These are phyloP conservation scores for Populus simonii DNA, from an alignment of 345 rosid genomes.

Conservation along the genomic window DNA sequence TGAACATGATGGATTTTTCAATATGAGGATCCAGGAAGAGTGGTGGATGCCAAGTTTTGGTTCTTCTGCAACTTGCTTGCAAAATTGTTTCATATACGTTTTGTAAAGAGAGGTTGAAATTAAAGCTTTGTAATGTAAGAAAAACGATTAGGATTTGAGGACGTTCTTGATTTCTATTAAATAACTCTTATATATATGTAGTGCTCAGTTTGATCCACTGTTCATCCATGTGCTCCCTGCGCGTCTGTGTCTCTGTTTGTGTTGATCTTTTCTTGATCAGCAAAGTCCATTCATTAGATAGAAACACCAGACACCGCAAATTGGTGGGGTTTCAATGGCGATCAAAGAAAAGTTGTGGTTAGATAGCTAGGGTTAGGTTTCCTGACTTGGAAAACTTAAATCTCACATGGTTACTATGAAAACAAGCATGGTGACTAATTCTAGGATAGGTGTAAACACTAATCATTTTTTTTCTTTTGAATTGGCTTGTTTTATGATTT, in stretches of 20 bases:
- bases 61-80: background rate
- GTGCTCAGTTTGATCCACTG: background rate
- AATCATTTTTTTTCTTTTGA: too few relatives aligned
- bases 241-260: background rate
- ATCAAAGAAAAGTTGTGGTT: too few relatives aligned
- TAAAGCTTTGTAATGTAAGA: background rate
- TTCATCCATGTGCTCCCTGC: background rate
- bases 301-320: too few relatives aligned
- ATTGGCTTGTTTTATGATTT: too few relatives aligned
- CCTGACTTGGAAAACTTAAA: too few relatives aligned
- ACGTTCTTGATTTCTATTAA: background rate
- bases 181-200: background rate
- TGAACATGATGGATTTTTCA: constrained; percentile 41
- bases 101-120: background rate
- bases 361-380: too few relatives aligned
- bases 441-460: too few relatives aligned
- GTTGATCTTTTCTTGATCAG: too few relatives aligned
- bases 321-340: too few relatives aligned
- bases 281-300: too few relatives aligned
- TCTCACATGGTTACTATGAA: too few relatives aligned
- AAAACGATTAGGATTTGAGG: background rate
- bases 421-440: too few relatives aligned
- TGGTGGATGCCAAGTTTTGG: background rate
- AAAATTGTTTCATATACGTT: background rate
- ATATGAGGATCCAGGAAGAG: constrained; percentile 19